Conservation (phyloP, 108 stramenopile genomes). For the Seminavis robusta region DNA sequence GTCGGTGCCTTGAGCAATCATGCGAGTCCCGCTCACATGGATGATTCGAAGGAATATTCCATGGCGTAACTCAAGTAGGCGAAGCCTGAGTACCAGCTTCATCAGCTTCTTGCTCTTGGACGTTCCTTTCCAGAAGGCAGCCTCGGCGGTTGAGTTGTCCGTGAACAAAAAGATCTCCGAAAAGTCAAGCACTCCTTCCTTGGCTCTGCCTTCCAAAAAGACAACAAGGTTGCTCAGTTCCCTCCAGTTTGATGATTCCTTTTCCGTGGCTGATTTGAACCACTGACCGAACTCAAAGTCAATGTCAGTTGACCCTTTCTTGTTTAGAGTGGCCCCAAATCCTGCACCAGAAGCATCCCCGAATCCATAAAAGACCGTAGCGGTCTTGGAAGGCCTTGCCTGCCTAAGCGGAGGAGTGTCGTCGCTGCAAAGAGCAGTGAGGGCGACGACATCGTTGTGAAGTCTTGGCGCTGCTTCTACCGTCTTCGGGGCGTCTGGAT, state of each 20-base stretch:
- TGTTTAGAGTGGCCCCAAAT: too few relatives aligned
- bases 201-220: slow-evolving; percentile 20
- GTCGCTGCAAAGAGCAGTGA: neutral
- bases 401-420: too few relatives aligned
- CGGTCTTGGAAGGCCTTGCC: too few relatives aligned
- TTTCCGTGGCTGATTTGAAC: too few relatives aligned
- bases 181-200: neutral
- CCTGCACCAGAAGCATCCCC: slow-evolving; percentile 43
- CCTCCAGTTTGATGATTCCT: slow-evolving; percentile 33
- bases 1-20: slow-evolving; percentile 23
- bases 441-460: slow-evolving; percentile 8
- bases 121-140: neutral
- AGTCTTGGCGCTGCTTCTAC: slow-evolving; percentile 16
- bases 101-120: neutral
- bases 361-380: slow-evolving; percentile 42
- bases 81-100: slow-evolving; percentile 5
- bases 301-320: too few relatives aligned
- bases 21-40: slow-evolving; percentile 21
- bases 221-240: slow-evolving; percentile 27
- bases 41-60: slow-evolving; percentile 14
- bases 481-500: too few relatives aligned
- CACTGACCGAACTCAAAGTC: too few relatives aligned
- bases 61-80: slow-evolving; percentile 12
- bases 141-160: slow-evolving; percentile 17
- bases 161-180: slow-evolving; percentile 23